Evolutionary conservation across 331 rosid species (phyloP), one percentile per base, ranked within the genome.

Genomic region (Phaseolus coccineus): DNA sequence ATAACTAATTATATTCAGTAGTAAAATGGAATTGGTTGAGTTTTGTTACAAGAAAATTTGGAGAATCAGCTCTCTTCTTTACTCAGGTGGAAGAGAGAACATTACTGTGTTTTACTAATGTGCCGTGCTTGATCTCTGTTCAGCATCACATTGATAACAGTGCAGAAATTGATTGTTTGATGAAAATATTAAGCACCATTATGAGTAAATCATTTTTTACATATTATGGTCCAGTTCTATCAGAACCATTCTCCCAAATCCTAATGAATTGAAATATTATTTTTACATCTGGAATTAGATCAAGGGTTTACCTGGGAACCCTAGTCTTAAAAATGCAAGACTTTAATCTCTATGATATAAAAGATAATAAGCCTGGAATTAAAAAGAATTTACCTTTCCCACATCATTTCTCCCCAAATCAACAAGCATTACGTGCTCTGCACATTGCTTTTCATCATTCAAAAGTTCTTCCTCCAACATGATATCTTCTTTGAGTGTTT

Each of bases 401-500:
- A 94, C 97, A 58, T 94, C 97, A 61, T 91, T 94, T 78, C 97
- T 88, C 40, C 93, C 98, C 84, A 94, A 87, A 89, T 94, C 98
- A 78, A 91, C 98, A n/a, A 94, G 87, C 98, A 94, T 94, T 76
- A 88, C 80, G 9, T 94, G 98, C 84, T 94, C 96, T 30, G 98
- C 97, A 47, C 93, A 83, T 84, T 91, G 98, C 79, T 94, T 94
- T 83, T 73, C 90, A 81, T 94, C 92, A 50, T 65, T 78, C 70
- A 94, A 84, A 62, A 91, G 93, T 64, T 90, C 90, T 80, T 62
- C 52, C 82, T 92, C 97, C 71, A 92, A 81, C 85, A 69, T 85
- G 37, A 81, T 25, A 87, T 94, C 98, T 84, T 94, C 98, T 59
- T 87, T 67, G 1, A 64, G 74, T 25, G 93, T 91, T 84, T 89